Evolutionary conservation across 768 basidiomycete species (phyloP).

Genomic region (Pulveroboletus sp.): DNA sequence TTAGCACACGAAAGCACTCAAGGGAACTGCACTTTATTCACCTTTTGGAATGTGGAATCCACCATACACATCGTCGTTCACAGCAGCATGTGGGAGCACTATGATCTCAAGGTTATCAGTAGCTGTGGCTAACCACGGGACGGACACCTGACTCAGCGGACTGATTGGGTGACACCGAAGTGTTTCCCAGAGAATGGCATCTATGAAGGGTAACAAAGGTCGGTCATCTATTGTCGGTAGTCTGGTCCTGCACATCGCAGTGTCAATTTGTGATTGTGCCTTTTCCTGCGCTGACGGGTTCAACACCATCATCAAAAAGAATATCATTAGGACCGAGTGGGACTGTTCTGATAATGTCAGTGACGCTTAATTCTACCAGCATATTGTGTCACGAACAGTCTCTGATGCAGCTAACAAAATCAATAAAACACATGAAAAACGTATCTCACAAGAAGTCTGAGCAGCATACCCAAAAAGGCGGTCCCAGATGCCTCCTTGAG

Average conservation of each 20-base stretch:
- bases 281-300: slow-evolving; percentile 3
- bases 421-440: neutral
- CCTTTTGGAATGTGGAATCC: slow-evolving; percentile 47
- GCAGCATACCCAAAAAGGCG: slow-evolving; percentile 7
- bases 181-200: slow-evolving; percentile 6
- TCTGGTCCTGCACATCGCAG: slow-evolving; percentile 2
- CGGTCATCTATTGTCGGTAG: slow-evolving; percentile 9
- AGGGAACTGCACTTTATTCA: neutral
- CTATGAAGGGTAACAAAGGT: slow-evolving; percentile 4
- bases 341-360: neutral
- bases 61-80: slow-evolving; percentile 38
- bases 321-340: neutral
- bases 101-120: neutral
- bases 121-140: too few relatives aligned
- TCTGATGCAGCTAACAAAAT: neutral
- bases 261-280: slow-evolving; percentile 8
- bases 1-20: neutral
- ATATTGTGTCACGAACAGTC: neutral
- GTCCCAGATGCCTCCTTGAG: slow-evolving; percentile 7
- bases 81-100: slow-evolving; percentile 26
- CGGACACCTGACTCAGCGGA: slow-evolving; percentile 1
- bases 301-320: slow-evolving; percentile 8
- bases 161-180: neutral
- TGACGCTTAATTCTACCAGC: neutral
- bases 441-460: neutral